Conservation (phyloP, 306 rosid species). For the Trifolium subterraneum region DNA sequence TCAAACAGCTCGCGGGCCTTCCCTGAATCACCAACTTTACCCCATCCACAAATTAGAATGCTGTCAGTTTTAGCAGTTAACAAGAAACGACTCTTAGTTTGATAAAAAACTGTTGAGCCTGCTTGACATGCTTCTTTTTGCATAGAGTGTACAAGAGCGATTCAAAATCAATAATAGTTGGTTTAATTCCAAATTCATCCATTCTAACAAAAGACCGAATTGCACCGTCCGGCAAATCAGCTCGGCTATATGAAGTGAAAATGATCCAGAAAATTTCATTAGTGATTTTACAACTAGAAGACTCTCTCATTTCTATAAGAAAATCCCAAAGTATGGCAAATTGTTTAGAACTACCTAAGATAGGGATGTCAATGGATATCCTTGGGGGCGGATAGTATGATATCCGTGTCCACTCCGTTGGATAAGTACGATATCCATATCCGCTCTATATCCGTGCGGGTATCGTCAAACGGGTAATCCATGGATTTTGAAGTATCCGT, state of each 20-base stretch:
- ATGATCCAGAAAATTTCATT: slow-evolving; percentile 74
- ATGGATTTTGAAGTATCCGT: no score
- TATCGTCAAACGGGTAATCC: no score
- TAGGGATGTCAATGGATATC: no score
- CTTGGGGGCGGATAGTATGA: no score
- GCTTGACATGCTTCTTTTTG: slow-evolving; percentile 69
- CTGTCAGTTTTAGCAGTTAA: slow-evolving; percentile 64
- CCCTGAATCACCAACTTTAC: slow-evolving; percentile 59
- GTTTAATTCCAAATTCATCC: slow-evolving; percentile 76
- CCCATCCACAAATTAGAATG: slow-evolving; percentile 87
- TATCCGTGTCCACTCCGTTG: no score
- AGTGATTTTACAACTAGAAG: slow-evolving; percentile 51
- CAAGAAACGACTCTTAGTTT: slow-evolving; percentile 57
- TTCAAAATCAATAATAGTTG: slow-evolving; percentile 68
- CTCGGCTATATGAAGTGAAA: slow-evolving; percentile 70
- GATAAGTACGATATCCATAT: no score
- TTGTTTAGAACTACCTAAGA: slow-evolving; percentile 74
- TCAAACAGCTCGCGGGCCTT: slow-evolving; percentile 73
- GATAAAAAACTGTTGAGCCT: slow-evolving; percentile 77
- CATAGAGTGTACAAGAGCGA: slow-evolving; percentile 67
- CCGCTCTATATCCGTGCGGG: no score
- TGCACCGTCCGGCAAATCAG: slow-evolving; percentile 79
- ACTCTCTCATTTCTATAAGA: slow-evolving; percentile 68
- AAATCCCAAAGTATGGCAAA: slow-evolving; percentile 91
- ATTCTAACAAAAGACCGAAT: slow-evolving; percentile 75